phyloP scores from a whole-genome alignment of 441 rosid species.

The Corymbia calophylla region DNA sequence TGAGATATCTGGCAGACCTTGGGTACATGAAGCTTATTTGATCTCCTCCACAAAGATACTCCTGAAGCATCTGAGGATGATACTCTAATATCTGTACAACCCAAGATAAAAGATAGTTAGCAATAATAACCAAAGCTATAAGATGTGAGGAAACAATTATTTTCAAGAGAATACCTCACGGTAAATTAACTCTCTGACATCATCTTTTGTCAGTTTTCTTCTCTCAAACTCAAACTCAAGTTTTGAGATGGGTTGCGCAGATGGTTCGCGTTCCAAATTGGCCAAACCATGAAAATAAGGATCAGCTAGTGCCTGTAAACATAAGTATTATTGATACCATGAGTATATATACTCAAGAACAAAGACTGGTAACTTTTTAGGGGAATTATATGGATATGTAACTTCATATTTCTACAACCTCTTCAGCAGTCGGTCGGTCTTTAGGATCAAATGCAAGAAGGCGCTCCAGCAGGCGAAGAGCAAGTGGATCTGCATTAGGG shows the following conservation, averaged over 20 bases:
- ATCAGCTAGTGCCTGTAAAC: slow-evolving; percentile 1
- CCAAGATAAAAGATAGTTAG: neutral
- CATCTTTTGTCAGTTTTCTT: neutral
- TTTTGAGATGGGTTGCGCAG: slow-evolving; percentile 2
- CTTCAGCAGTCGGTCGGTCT: slow-evolving; percentile 94
- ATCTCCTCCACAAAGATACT: neutral
- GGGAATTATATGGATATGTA: neutral
- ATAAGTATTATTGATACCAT: neutral
- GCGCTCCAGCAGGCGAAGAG: slow-evolving; percentile 69
- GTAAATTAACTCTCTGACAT: neutral
- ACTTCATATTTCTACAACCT: slow-evolving; percentile 26
- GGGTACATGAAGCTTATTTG: slow-evolving; percentile 5
- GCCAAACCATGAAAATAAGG: neutral
- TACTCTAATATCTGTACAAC: neutral
- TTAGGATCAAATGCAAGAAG: slow-evolving; percentile 98
- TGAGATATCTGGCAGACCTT: neutral
- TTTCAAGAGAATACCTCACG: neutral
- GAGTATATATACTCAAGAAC: neutral
- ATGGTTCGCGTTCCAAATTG: neutral
- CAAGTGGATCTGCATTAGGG: slow-evolving; percentile 80
- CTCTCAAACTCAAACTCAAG: slow-evolving; percentile 5
- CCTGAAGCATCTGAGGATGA: slow-evolving; percentile 9
- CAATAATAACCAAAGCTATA: neutral
- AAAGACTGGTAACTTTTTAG: neutral
- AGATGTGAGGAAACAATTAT: neutral